Base-by-base conservation (phyloP, 1,139 yeast genomes). In the Yamadazyma sp. region DNA sequence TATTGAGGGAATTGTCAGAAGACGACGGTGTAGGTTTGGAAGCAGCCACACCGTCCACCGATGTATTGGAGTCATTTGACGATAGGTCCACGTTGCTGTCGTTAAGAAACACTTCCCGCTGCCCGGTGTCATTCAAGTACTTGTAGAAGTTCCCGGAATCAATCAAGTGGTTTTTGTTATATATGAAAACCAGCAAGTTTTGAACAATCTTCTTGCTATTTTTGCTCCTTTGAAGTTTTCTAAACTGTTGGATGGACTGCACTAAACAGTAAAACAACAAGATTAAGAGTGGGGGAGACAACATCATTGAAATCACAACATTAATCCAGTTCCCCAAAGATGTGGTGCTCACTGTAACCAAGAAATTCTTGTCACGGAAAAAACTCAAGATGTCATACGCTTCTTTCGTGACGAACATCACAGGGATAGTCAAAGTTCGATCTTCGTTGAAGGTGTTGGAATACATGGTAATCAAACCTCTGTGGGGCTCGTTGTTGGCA, bases 201-300 rank as follows among this genome's bases (percentile, higher is more conserved):
- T 56, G 55, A 10, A 72, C 77, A 43, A 69, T 53, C 33, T 56
- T 60, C 36, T 63, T 58, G 50, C 69, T 69, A 16, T 55, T 49
- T 35, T 49, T 47, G 47, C 60, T 67, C 26, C 56, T 54, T 34
- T 61, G 66, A 10, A 61, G 51, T 34, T 52, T 56, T 37, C 64
- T 50, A 32, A 57, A 53, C 36, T 53, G 49, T 45, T 67, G 75
- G 17, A 66, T 57, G 22, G 59, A 48, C 29, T 66, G 56, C 16
- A 72, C 59, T 12, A 59, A 37, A 14, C 62, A 49, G 46, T 70
- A 71, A 44, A 68, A 63, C 12, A 66, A 34, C 11, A 71, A 49
- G 20, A 72, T 68, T 38, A 72, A 48, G 17, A 72, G 50, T 0
- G 77, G 77, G 1, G 77, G 77, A 12, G 75, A 69, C 12, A 71